Evolutionary conservation across 108 stramenopile genomes (phyloP).

Genomic region (Cyclotella cryptica): DNA sequence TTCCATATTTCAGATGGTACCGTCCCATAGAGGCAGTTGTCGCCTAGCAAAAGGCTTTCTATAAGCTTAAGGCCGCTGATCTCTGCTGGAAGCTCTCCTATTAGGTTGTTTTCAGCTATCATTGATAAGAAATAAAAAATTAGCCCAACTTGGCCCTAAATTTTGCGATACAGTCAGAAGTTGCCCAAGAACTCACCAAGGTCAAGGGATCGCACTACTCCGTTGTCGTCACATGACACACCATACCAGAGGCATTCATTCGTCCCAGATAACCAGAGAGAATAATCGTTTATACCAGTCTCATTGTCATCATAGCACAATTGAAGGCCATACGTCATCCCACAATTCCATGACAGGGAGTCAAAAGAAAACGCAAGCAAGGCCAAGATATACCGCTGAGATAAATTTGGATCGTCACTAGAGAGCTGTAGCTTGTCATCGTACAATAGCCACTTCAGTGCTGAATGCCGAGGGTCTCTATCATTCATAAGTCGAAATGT

Average conservation of each 20-base stretch:
- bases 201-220: slow-evolving; percentile 47
- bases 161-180: neutral
- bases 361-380: no score
- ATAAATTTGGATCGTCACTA: slow-evolving; percentile 18
- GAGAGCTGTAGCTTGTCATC: slow-evolving; percentile 22
- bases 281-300: slow-evolving; percentile 9
- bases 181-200: neutral
- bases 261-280: slow-evolving; percentile 47
- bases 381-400: no score
- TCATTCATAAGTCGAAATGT: slow-evolving; percentile 21
- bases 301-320: neutral
- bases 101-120: neutral
- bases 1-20: slow-evolving; percentile 23
- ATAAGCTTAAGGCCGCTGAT: neutral
- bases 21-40: slow-evolving; percentile 16
- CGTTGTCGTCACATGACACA: slow-evolving; percentile 61
- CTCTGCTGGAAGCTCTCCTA: neutral
- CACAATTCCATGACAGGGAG: slow-evolving; percentile 14
- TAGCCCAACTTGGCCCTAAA: no score
- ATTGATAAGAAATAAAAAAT: no score
- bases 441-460: slow-evolving; percentile 37
- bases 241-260: slow-evolving; percentile 70
- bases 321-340: neutral
- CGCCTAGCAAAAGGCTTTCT: neutral
- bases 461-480: slow-evolving; percentile 22